These are phyloP conservation scores for Penicillium sumatraense DNA, from an alignment of 2,329 filamentous ascomycete species.

Conservation along the genomic window DNA sequence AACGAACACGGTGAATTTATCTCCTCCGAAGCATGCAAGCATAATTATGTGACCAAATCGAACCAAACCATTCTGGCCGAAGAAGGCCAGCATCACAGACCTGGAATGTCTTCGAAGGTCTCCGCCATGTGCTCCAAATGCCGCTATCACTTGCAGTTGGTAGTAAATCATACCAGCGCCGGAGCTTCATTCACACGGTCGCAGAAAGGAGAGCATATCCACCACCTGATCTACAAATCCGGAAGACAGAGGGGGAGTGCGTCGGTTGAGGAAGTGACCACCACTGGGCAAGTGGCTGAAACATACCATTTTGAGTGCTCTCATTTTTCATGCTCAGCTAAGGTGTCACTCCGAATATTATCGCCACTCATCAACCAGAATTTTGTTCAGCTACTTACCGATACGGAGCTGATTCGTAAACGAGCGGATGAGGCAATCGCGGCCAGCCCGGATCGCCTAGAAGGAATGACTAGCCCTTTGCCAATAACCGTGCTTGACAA, in stretches of 20 bases:
- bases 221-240: slow-evolving; percentile 61
- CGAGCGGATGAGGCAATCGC: slow-evolving; percentile 59
- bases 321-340: slow-evolving; percentile 58
- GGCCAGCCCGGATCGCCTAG: slow-evolving; percentile 58
- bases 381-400: slow-evolving; percentile 58
- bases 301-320: slow-evolving; percentile 63
- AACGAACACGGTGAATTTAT: slow-evolving; percentile 40
- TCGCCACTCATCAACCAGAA: slow-evolving; percentile 57
- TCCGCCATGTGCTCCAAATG: slow-evolving; percentile 66
- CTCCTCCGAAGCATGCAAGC: slow-evolving; percentile 58
- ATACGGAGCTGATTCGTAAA: slow-evolving; percentile 55
- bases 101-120: slow-evolving; percentile 59
- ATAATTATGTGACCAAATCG: slow-evolving; percentile 62
- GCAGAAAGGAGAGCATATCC: slow-evolving; percentile 56
- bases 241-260: slow-evolving; percentile 32
- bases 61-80: slow-evolving; percentile 57
- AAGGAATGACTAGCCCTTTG: slow-evolving; percentile 56
- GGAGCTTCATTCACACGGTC: slow-evolving; percentile 52
- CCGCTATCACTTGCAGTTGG: slow-evolving; percentile 64
- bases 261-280: slow-evolving; percentile 25
- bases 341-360: slow-evolving; percentile 57
- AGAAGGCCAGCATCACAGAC: slow-evolving; percentile 41
- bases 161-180: slow-evolving; percentile 56
- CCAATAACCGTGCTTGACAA: slow-evolving; percentile 61
- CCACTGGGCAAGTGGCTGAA: slow-evolving; percentile 45